Conservation (phyloP, 139 green algal genomes). For the Tetradesmus obliquus region DNA sequence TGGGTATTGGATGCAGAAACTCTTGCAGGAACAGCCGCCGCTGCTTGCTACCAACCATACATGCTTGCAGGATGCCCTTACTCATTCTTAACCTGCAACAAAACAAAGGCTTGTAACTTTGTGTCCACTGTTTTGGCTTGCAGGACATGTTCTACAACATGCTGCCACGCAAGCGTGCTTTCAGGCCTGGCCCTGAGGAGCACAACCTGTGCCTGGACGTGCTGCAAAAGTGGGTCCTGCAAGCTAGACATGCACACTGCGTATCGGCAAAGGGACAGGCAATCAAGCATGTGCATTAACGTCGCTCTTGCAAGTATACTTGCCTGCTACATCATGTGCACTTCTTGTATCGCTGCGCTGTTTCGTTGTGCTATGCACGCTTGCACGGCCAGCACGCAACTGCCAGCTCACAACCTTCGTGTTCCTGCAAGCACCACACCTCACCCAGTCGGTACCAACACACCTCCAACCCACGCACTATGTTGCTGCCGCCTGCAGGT, state of each 20-base stretch:
- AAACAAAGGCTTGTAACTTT: too few species aligned
- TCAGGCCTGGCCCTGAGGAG: slow-evolving; percentile 79
- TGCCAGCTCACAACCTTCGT: not conserved
- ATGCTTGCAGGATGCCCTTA: too few species aligned
- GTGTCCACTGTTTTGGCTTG: not conserved
- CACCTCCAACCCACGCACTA: not conserved
- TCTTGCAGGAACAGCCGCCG: not conserved
- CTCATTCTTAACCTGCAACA: too few species aligned
- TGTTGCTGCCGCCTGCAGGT: not conserved
- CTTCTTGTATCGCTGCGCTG: not conserved
- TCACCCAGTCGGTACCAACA: too few species aligned
- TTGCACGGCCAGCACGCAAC: not conserved
- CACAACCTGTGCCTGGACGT: slow-evolving; percentile 90
- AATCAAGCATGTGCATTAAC: too few species aligned
- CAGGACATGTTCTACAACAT: slow-evolving; percentile 97
- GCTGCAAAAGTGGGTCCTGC: slow-evolving; percentile 71
- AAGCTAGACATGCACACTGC: not conserved
- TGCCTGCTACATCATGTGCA: not conserved
- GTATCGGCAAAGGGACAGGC: not conserved
- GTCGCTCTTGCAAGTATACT: slow-evolving; percentile 43
- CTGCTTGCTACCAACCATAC: too few species aligned
- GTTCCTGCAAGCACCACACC: too few species aligned
- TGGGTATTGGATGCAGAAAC: not conserved
- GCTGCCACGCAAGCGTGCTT: slow-evolving; percentile 76
- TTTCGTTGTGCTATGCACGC: not conserved